Conservation (phyloP, 139 green algal genomes). For the Mesotaenium endlicherianum region DNA sequence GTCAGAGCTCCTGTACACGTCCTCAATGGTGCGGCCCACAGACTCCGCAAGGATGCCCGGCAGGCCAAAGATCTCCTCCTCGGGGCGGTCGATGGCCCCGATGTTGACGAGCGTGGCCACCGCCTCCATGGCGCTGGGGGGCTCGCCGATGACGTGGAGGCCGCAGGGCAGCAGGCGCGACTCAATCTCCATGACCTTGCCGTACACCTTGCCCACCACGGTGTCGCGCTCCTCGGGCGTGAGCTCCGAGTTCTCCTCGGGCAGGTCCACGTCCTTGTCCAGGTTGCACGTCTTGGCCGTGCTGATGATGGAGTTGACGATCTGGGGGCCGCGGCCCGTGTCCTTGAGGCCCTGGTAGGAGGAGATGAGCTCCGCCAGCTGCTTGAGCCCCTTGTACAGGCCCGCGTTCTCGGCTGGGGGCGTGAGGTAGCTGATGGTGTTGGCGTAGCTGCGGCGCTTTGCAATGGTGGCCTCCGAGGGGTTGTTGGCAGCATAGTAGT, state of each 20-base stretch:
- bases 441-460: conserved; percentile 97
- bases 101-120: conserved; percentile 99
- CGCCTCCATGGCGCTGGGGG: conserved; percentile 88
- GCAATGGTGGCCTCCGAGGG: conserved; percentile 97
- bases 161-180: conserved; percentile 94
- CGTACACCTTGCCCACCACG: conserved; percentile 61
- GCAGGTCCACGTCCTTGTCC: conserved; percentile 91
- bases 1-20: conserved; percentile 78
- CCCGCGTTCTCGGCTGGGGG: conserved; percentile 97
- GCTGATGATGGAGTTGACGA: conserved; percentile 94
- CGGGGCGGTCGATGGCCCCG: conserved; percentile 89
- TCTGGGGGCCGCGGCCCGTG: conserved; percentile 75
- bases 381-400: conserved; percentile 88
- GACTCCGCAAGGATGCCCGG: conserved; percentile 83
- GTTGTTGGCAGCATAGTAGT: conserved; percentile 99
- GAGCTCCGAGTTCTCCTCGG: conserved; percentile 69
- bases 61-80: conserved; percentile 76
- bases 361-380: conserved; percentile 93
- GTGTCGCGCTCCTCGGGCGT: conserved; percentile 69
- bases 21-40: conserved; percentile 88
- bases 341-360: conserved; percentile 92
- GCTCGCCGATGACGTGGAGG: conserved; percentile 91
- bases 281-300: conserved; percentile 95
- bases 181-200: conserved; percentile 98
- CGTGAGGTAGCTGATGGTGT: conserved; percentile 99